phyloP scores from a whole-genome alignment of 1,139 yeast species.

The Pichia terricola region DNA sequence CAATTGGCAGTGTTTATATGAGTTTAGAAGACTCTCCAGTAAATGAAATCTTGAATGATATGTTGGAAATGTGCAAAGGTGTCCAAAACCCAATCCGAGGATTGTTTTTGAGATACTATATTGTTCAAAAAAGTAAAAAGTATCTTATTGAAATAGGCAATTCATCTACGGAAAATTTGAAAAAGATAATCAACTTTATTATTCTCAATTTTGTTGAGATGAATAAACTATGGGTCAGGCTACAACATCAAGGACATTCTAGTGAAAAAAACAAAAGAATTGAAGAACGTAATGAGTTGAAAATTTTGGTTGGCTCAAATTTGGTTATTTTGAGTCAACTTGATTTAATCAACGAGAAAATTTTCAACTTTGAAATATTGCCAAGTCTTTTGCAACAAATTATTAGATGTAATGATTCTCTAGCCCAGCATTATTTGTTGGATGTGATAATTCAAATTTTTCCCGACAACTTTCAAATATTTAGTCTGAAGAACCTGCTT shows the following conservation, averaged over 20 bases:
- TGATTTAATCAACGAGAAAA: constrained; percentile 58
- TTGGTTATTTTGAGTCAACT: constrained; percentile 82
- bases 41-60: constrained; percentile 83
- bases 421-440: constrained; percentile 84
- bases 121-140: constrained; percentile 76
- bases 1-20: constrained; percentile 88
- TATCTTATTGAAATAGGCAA: constrained; percentile 25
- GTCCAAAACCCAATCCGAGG: constrained; percentile 94
- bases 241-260: constrained; percentile 93
- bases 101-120: constrained; percentile 75
- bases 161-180: constrained; percentile 7
- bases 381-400: constrained; percentile 85
- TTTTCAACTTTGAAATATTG: constrained; percentile 56
- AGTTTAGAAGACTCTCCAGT: constrained; percentile 69
- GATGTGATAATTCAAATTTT: constrained; percentile 91
- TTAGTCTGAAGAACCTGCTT: constrained; percentile 60
- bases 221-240: constrained; percentile 95
- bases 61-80: constrained; percentile 98
- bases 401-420: constrained; percentile 80
- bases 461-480: constrained; percentile 84
- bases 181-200: constrained; percentile 47
- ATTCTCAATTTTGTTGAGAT: constrained; percentile 86
- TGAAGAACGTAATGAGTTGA: constrained; percentile 78
- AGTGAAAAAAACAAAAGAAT: constrained; percentile 68
- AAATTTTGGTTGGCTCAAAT: constrained; percentile 87